phyloP scores from a whole-genome alignment of 208 protist species.

The Naegleria lovaniensis region DNA sequence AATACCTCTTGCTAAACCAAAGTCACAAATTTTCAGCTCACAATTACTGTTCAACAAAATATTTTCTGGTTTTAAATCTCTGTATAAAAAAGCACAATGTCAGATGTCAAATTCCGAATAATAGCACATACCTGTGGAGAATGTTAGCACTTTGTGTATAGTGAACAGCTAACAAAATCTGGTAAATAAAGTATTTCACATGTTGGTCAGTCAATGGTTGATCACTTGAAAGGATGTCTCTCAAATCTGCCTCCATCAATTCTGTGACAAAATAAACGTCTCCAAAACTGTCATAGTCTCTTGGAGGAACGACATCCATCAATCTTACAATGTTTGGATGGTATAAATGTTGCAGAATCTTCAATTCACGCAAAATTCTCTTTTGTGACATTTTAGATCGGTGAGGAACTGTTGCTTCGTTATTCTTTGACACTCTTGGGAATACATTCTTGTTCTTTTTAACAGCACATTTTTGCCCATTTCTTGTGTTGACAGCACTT shows the following conservation, averaged over 20 bases:
- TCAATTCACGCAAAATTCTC: conserved; percentile 74
- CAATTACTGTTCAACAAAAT: conserved; percentile 82
- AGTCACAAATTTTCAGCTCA: conserved; percentile 86
- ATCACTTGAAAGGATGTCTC: neutral
- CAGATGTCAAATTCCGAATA: neutral
- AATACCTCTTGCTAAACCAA: conserved; percentile 67
- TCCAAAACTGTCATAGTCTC: conserved; percentile 50
- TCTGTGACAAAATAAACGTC: conserved; percentile 64
- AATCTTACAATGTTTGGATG: conserved; percentile 86
- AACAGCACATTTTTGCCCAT: conserved; percentile 79
- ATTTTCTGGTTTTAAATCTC: conserved; percentile 81
- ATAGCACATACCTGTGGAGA: conserved; percentile 52
- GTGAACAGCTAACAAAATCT: conserved; percentile 56
- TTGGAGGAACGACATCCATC: conserved; percentile 68
- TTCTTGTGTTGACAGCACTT: conserved; percentile 68
- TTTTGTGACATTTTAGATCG: conserved; percentile 39
- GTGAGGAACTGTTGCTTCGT: conserved; percentile 88
- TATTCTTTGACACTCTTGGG: conserved; percentile 73
- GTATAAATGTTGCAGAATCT: conserved; percentile 89
- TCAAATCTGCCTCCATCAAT: conserved; percentile 49
- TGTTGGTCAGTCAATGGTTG: conserved; percentile 38
- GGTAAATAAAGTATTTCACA: conserved; percentile 61
- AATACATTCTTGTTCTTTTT: conserved; percentile 98
- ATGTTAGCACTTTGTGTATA: conserved; percentile 60
- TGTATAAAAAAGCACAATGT: conserved; percentile 38